Conservation (phyloP, 1,284 basidiomycete genomes). For the Phlebopus sp. region DNA sequence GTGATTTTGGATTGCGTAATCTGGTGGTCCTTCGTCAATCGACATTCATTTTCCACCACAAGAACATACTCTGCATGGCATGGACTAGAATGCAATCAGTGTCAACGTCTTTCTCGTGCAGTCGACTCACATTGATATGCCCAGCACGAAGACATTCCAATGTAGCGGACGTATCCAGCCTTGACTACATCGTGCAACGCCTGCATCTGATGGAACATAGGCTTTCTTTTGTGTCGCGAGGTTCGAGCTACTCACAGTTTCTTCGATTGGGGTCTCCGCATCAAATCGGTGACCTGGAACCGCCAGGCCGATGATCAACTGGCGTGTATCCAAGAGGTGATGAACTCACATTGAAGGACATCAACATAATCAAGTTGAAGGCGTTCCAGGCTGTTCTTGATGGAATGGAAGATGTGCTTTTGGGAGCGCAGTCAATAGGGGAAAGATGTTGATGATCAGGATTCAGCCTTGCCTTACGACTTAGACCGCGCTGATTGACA, state of each 20-base stretch:
- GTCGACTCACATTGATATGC: slow-evolving; percentile 29
- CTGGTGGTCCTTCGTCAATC: slow-evolving; percentile 25
- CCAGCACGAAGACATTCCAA: slow-evolving; percentile 44
- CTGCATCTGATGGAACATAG: slow-evolving; percentile 37
- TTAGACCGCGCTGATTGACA: slow-evolving; percentile 51
- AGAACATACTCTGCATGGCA: slow-evolving; percentile 30
- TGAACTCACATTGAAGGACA: slow-evolving; percentile 48
- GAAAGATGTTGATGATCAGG: background rate
- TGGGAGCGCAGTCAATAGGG: background rate
- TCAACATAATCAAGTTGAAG: slow-evolving; percentile 70
- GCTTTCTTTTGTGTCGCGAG: background rate
- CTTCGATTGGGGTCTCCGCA: slow-evolving; percentile 20
- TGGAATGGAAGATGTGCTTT: slow-evolving; percentile 67
- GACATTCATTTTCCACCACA: slow-evolving; percentile 17
- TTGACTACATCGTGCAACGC: slow-evolving; percentile 52
- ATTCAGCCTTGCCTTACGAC: slow-evolving; percentile 39
- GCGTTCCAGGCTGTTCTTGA: slow-evolving; percentile 60
- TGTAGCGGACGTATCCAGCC: slow-evolving; percentile 49
- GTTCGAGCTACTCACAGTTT: slow-evolving; percentile 11
- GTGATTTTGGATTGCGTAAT: slow-evolving; percentile 30
- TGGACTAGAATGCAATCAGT: slow-evolving; percentile 18
- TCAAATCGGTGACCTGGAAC: slow-evolving; percentile 18
- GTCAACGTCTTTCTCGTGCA: slow-evolving; percentile 3
- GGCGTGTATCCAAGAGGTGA: background rate
- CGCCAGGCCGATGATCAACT: background rate